phyloP scores from a whole-genome alignment of 371 early-diverging fungal genomes.

The Mucor racemosus region DNA sequence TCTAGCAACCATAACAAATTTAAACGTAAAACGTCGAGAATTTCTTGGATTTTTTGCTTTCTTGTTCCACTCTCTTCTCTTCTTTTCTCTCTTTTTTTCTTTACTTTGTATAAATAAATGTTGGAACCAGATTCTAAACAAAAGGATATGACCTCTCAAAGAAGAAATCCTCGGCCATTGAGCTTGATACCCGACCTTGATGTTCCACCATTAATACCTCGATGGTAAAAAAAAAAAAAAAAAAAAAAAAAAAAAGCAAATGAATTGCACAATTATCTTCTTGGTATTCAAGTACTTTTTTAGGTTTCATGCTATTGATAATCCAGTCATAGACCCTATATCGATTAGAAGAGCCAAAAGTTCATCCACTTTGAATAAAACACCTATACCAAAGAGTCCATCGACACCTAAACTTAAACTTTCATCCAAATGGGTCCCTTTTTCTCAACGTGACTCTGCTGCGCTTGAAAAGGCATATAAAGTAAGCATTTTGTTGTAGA shows the following conservation, averaged over 20 bases:
- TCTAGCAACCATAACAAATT: not conserved
- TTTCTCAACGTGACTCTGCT: conserved; percentile 61
- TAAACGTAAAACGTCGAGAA: not conserved
- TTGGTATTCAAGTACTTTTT: not conserved
- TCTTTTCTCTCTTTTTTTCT: conserved; percentile 9
- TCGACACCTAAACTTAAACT: conserved; percentile 29
- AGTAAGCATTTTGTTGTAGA: conserved; percentile 21
- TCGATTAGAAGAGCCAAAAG: conserved; percentile 33
- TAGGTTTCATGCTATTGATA: conserved; percentile 44
- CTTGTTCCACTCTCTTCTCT: not conserved
- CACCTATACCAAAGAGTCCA: conserved; percentile 22
- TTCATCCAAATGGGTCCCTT: conserved; percentile 61
- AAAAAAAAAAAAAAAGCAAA: not conserved
- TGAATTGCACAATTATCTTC: not conserved
- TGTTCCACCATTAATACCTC: conserved; percentile 31
- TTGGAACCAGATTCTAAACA: conserved; percentile 30
- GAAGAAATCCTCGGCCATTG: conserved; percentile 28
- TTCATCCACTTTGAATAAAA: conserved; percentile 22
- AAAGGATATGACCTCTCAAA: conserved; percentile 15
- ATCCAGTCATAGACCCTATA: conserved; percentile 30
- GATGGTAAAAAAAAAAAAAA: conserved; percentile 22
- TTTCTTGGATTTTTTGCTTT: conserved; percentile 1
- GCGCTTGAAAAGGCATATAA: conserved; percentile 64
- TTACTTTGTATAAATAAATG: conserved; percentile 19
- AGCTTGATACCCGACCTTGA: conserved; percentile 33